These are phyloP conservation scores for Leucogyrophana mollusca DNA, from an alignment of 768 basidiomycete genomes.

Conservation along the genomic window DNA sequence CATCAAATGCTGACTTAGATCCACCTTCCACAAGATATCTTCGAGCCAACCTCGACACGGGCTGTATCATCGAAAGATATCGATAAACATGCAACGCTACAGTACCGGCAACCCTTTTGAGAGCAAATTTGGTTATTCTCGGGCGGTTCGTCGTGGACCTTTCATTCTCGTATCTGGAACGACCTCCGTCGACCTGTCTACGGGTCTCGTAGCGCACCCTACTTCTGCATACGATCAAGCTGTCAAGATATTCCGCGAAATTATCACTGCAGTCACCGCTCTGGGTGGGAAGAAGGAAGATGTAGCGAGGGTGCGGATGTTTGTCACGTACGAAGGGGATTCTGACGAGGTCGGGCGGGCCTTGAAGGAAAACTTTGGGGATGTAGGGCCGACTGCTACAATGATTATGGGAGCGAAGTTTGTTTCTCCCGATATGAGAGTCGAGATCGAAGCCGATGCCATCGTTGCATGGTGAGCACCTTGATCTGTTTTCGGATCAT, in stretches of 20 bases:
- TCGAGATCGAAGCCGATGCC: slow-evolving; percentile 57
- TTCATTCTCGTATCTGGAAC: slow-evolving; percentile 56
- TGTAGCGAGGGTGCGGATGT: slow-evolving; percentile 49
- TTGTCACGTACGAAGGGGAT: slow-evolving; percentile 42
- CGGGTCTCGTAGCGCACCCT: slow-evolving; percentile 39
- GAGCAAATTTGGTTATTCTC: slow-evolving; percentile 47
- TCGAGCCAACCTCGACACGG: too few relatives aligned
- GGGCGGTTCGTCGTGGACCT: slow-evolving; percentile 50
- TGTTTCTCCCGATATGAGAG: slow-evolving; percentile 46
- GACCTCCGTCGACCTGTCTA: slow-evolving; percentile 42
- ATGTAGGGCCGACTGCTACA: slow-evolving; percentile 46
- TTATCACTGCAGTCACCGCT: slow-evolving; percentile 39
- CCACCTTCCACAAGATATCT: too few relatives aligned
- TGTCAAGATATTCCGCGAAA: slow-evolving; percentile 41
- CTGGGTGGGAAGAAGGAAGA: slow-evolving; percentile 44
- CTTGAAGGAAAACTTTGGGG: slow-evolving; percentile 43
- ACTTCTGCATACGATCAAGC: slow-evolving; percentile 48
- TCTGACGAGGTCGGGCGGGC: slow-evolving; percentile 30
- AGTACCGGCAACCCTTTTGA: slow-evolving; percentile 51
- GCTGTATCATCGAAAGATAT: too few relatives aligned
- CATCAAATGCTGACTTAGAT: too few relatives aligned
- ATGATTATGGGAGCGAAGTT: slow-evolving; percentile 51
- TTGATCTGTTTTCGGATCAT: too few relatives aligned
- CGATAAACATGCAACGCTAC: slow-evolving; percentile 19
- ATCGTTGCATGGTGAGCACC: slow-evolving; percentile 13